A percentile compares a stretch with the other conserved stretches of the same genome.
phyloP scores from a whole-genome alignment of 2,329 filamentous ascomycete species.

The Anthostomella pinea region DNA sequence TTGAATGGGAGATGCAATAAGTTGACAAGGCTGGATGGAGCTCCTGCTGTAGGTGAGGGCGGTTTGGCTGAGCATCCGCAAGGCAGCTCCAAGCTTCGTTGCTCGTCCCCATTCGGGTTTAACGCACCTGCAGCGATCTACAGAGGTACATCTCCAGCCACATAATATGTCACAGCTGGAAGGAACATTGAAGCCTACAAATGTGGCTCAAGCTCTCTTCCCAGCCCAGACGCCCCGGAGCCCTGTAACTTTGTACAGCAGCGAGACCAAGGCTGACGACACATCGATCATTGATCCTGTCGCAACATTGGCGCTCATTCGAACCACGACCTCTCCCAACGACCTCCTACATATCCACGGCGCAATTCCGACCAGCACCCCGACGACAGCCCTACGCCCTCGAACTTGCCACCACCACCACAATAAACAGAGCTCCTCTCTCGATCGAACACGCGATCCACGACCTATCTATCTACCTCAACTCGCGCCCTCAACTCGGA shows the following conservation, averaged over 20 bases:
- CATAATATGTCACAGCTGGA: not conserved
- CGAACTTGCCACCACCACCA: too few relatives aligned
- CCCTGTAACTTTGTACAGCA: too few relatives aligned
- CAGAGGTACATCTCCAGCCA: slow-evolving; percentile 6
- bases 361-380: too few relatives aligned
- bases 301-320: too few relatives aligned
- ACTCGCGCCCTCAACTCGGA: not conserved
- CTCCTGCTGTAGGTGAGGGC: slow-evolving; percentile 10
- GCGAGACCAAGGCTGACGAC: slow-evolving; percentile 29
- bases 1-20: slow-evolving; percentile 17
- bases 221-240: slow-evolving; percentile 4
- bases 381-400: too few relatives aligned
- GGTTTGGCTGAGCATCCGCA: slow-evolving; percentile 20
- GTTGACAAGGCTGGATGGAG: slow-evolving; percentile 25
- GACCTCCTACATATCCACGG: too few relatives aligned
- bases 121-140: slow-evolving; percentile 14
- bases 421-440: too few relatives aligned
- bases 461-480: not conserved
- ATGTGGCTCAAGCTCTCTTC: slow-evolving; percentile 25
- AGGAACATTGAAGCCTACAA: slow-evolving; percentile 1
- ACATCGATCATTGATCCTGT: too few relatives aligned
- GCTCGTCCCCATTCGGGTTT: slow-evolving; percentile 24
- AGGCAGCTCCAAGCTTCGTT: slow-evolving; percentile 34
- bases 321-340: too few relatives aligned
- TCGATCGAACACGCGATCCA: too few relatives aligned